These are phyloP conservation scores for Sporothrix protearum DNA, from an alignment of 2,329 filamentous ascomycete species.

Conservation along the genomic window DNA sequence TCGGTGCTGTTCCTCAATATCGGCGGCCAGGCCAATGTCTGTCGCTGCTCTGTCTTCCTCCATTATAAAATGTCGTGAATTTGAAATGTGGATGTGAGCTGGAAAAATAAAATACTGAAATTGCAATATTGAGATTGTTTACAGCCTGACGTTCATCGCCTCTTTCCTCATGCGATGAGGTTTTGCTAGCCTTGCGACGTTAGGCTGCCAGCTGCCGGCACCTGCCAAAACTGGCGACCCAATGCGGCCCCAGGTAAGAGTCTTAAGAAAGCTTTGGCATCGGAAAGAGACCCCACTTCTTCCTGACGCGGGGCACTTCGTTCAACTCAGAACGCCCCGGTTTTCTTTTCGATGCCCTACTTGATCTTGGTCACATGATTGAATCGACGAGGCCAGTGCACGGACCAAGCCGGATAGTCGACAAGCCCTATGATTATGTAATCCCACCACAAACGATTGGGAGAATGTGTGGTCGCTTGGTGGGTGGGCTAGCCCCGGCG, in stretches of 20 bases:
- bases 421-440: conserved; percentile 29
- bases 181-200: conserved; percentile 20
- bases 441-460: conserved; percentile 25
- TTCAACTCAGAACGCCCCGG: not conserved
- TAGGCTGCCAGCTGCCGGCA: conserved; percentile 21
- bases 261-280: not conserved
- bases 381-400: not conserved
- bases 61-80: conserved; percentile 46
- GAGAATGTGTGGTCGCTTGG: not conserved
- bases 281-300: not conserved
- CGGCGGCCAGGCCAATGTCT: conserved; percentile 66
- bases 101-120: too few species aligned
- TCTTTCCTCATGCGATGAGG: conserved; percentile 1
- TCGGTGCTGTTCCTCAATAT: conserved; percentile 48
- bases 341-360: conserved; percentile 9
- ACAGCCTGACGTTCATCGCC: not conserved
- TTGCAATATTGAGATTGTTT: not conserved
- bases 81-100: not conserved
- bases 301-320: not conserved
- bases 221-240: conserved; percentile 17
- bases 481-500: conserved; percentile 16
- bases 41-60: conserved; percentile 70
- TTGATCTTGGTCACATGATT: conserved; percentile 12
- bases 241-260: not conserved
- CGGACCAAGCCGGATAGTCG: conserved; percentile 5